Conservation (phyloP, 306 rosid genomes). For the Acmispon strigosus region DNA sequence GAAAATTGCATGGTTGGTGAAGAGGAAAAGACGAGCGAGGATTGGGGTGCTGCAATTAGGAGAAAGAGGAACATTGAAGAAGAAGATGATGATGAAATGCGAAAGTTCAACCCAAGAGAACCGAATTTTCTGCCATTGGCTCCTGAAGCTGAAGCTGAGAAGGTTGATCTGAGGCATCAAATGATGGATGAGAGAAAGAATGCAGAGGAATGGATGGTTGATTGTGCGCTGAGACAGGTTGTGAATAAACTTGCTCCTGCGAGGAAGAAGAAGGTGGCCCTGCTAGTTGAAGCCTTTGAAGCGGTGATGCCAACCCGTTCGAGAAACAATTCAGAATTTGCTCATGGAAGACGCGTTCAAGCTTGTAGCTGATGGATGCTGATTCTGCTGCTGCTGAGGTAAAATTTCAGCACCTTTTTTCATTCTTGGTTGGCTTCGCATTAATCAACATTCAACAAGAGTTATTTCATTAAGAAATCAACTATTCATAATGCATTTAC, state of each 20-base stretch:
- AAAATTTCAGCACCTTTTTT: background rate
- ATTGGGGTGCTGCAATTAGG: slow-evolving; percentile 27
- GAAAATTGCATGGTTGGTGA: background rate
- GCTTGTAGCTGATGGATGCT: slow-evolving; percentile 64
- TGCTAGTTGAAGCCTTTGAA: slow-evolving; percentile 93
- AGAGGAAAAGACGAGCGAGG: slow-evolving; percentile 18
- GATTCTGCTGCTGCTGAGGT: slow-evolving; percentile 26
- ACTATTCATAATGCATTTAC: no score
- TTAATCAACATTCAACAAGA: no score
- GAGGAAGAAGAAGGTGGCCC: slow-evolving; percentile 88
- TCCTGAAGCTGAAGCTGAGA: slow-evolving; percentile 59
- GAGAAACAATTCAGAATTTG: slow-evolving; percentile 36
- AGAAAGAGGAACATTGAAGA: slow-evolving; percentile 33
- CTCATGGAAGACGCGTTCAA: slow-evolving; percentile 48
- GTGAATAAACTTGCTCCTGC: slow-evolving; percentile 88
- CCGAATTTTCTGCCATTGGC: slow-evolving; percentile 74
- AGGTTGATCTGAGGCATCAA: slow-evolving; percentile 81
- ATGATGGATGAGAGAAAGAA: slow-evolving; percentile 70
- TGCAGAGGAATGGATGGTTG: slow-evolving; percentile 94
- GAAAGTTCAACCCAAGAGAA: slow-evolving; percentile 57
- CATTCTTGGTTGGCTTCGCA: background rate
- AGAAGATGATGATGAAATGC: slow-evolving; percentile 43
- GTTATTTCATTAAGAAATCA: no score
- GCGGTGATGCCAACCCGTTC: slow-evolving; percentile 41
- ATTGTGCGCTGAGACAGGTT: slow-evolving; percentile 58